Evolutionary conservation across 257 asterid genomes (phyloP).

Genomic region (Solanum ossicruentum): DNA sequence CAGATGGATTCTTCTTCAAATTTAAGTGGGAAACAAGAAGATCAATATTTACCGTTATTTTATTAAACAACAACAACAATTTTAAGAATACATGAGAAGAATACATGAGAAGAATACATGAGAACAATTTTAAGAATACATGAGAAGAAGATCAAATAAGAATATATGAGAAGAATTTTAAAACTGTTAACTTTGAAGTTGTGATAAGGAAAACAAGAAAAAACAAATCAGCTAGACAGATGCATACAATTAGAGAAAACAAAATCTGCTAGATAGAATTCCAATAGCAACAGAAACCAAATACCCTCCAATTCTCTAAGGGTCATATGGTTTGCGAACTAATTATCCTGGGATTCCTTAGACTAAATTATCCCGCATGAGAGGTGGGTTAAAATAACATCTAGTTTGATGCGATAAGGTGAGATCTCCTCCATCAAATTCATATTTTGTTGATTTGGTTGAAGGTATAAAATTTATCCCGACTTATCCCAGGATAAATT

Average conservation of each 20-base stretch:
- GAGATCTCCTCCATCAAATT: not conserved
- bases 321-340: not conserved
- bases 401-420: not conserved
- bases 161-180: not conserved
- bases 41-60: not conserved
- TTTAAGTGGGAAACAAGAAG: constrained; percentile 20
- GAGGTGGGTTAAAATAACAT: not conserved
- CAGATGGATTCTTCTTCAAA: not conserved
- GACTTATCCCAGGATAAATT: not conserved
- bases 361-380: not conserved
- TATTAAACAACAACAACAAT: no score
- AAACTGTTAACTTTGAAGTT: not conserved
- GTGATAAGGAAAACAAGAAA: not conserved
- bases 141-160: no score
- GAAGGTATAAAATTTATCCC: not conserved
- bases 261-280: not conserved
- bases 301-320: not conserved
- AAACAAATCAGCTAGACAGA: not conserved
- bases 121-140: no score
- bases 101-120: no score
- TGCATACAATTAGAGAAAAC: not conserved
- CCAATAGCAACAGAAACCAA: not conserved
- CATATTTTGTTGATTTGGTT: not conserved
- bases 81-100: no score
- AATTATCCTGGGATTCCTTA: not conserved